Percentiles rank a stretch among this genome's conserved stretches.
These are phyloP conservation scores for Umbelopsis isabellina DNA, from an alignment of 192 early-diverging fungal genomes.

Conservation along the genomic window DNA sequence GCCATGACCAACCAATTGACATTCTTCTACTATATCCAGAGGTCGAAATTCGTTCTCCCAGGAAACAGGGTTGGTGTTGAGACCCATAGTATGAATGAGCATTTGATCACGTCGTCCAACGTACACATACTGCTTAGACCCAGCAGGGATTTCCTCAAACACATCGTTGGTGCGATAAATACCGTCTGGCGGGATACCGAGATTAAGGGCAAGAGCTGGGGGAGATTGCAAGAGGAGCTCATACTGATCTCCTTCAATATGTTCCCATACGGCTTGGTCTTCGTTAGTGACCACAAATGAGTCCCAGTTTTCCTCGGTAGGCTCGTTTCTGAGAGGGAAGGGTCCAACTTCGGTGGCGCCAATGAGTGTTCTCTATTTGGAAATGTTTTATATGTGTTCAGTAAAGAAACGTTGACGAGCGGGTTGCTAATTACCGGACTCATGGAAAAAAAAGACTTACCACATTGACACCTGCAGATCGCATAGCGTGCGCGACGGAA, in stretches of 20 bases:
- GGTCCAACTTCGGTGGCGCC: conserved; percentile 8
- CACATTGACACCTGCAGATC: background rate
- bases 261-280: background rate
- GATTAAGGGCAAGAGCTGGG: background rate
- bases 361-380: background rate
- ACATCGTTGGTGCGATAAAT: conserved; percentile 2
- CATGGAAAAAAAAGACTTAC: background rate
- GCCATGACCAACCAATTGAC: conserved; percentile 1
- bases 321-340: background rate
- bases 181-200: background rate
- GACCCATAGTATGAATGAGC: conserved; percentile 6
- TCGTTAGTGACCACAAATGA: conserved; percentile 1
- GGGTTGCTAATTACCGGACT: too few species aligned
- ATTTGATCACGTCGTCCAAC: conserved; percentile 19
- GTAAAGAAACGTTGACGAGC: too few species aligned
- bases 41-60: conserved; percentile 5
- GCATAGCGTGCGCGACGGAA: background rate
- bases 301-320: conserved; percentile 8
- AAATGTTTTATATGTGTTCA: too few species aligned
- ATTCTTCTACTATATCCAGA: background rate
- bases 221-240: background rate
- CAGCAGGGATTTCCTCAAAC: background rate
- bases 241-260: conserved; percentile 9
- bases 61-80: conserved; percentile 9
- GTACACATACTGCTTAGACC: background rate